Percentiles rank a stretch among this genome's conserved stretches.
phyloP scores from a whole-genome alignment of 192 early-diverging fungal species.

The Entomortierella beljakovae region DNA sequence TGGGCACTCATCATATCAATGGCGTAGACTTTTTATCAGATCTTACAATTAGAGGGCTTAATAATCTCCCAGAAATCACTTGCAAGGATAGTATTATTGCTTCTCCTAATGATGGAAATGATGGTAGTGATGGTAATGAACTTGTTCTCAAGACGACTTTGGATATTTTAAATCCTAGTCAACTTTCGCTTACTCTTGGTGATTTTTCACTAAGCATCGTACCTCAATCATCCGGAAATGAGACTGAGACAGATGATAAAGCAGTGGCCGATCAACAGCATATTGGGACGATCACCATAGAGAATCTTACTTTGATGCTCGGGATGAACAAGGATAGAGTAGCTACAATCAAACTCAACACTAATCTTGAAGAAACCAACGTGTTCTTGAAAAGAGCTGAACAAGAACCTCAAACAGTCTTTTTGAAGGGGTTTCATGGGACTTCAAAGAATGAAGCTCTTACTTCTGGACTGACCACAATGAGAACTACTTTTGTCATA shows the following conservation, averaged over 20 bases:
- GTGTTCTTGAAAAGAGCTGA: slow-evolving; percentile 9
- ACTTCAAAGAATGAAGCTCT: slow-evolving; percentile 33
- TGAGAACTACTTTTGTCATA: slow-evolving; percentile 12
- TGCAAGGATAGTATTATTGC: not conserved
- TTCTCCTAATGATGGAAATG: not conserved
- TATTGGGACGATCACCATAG: not conserved
- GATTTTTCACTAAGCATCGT: slow-evolving; percentile 3
- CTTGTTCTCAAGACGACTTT: not conserved
- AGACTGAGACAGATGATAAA: not conserved
- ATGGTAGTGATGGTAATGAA: not conserved
- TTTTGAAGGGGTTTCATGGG: slow-evolving; percentile 20
- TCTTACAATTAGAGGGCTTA: slow-evolving; percentile 36
- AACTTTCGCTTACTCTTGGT: slow-evolving; percentile 16
- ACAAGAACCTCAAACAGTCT: not conserved
- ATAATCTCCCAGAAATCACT: slow-evolving; percentile 19
- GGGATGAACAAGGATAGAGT: slow-evolving; percentile 14
- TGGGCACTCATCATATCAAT: slow-evolving; percentile 25
- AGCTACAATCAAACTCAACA: slow-evolving; percentile 13
- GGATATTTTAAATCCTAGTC: slow-evolving; percentile 27
- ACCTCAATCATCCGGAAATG: not conserved
- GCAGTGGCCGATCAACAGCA: not conserved
- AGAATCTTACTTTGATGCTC: slow-evolving; percentile 11
- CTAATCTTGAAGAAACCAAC: slow-evolving; percentile 9
- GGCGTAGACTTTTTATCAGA: slow-evolving; percentile 28
- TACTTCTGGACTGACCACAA: slow-evolving; percentile 5